Evolutionary conservation across 257 asterid species (phyloP).

Genomic region (Voacanga thouarsii): DNA sequence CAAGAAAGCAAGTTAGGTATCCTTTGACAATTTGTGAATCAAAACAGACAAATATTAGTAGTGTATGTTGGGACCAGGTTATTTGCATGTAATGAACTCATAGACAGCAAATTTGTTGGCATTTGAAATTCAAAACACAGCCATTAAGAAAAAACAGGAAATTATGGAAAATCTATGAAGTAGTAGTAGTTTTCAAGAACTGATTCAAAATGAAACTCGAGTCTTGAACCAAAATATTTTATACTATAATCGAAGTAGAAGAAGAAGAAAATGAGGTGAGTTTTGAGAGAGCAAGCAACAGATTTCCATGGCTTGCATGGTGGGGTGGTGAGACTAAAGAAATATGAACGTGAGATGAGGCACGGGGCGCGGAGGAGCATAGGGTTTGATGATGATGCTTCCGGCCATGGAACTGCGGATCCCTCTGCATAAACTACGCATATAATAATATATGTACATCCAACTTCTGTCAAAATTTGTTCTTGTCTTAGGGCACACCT

Average conservation of each 20-base stretch:
- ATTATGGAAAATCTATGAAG: background rate
- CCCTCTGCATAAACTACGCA: conserved; percentile 9
- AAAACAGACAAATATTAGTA: background rate
- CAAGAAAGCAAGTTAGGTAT: background rate
- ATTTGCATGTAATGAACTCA: background rate
- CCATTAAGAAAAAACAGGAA: background rate
- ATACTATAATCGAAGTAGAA: background rate
- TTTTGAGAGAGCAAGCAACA: background rate
- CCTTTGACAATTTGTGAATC: conserved; percentile 8
- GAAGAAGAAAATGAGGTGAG: background rate
- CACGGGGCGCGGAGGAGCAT: conserved; percentile 85
- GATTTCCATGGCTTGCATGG: background rate
- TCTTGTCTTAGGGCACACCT: conserved; percentile 44
- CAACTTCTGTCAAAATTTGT: conserved; percentile 27
- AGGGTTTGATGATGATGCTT: conserved; percentile 45
- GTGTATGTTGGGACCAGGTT: background rate
- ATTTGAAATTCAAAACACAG: background rate
- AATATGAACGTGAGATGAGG: conserved; percentile 33
- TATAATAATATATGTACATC: background rate
- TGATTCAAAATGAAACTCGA: background rate
- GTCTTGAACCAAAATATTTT: background rate
- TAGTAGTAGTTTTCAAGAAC: background rate
- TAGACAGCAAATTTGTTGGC: too few relatives aligned
- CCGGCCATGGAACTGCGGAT: conserved; percentile 1
- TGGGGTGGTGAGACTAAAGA: background rate